A percentile compares a stretch with the other conserved stretches of the same genome.
These are phyloP conservation scores for Moniliophthora roreri DNA, from an alignment of 1,284 basidiomycete genomes.

Conservation along the genomic window DNA sequence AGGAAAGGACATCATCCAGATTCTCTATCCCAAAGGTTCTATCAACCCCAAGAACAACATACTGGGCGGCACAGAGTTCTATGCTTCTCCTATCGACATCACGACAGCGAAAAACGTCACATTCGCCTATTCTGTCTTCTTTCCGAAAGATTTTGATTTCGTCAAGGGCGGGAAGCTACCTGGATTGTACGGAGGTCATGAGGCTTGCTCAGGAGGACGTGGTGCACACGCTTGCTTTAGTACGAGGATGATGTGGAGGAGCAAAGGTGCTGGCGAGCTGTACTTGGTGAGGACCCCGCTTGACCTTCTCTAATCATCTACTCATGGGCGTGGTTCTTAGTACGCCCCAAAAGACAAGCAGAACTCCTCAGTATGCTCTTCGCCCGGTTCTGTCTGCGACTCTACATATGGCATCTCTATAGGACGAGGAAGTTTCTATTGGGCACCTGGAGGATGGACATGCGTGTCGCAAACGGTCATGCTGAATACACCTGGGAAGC, in stretches of 20 bases:
- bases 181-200: slow-evolving; percentile 69
- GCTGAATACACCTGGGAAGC: slow-evolving; percentile 68
- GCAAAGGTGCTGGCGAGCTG: slow-evolving; percentile 60
- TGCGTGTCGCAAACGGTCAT: slow-evolving; percentile 58
- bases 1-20: slow-evolving; percentile 34
- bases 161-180: slow-evolving; percentile 73
- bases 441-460: slow-evolving; percentile 66
- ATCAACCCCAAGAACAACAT: slow-evolving; percentile 61
- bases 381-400: slow-evolving; percentile 64
- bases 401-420: slow-evolving; percentile 68
- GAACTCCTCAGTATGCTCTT: slow-evolving; percentile 53
- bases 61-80: slow-evolving; percentile 69
- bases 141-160: slow-evolving; percentile 65
- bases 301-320: background rate
- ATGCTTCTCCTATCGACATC: slow-evolving; percentile 57
- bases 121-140: slow-evolving; percentile 64
- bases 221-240: slow-evolving; percentile 67
- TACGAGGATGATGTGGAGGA: slow-evolving; percentile 75
- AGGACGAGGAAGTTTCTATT: slow-evolving; percentile 73
- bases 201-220: slow-evolving; percentile 67
- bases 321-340: slow-evolving; percentile 29
- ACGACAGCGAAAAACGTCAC: slow-evolving; percentile 49
- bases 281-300: slow-evolving; percentile 56
- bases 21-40: slow-evolving; percentile 64
- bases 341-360: slow-evolving; percentile 63